These are phyloP conservation scores for Coemansia interrupta DNA, from an alignment of 192 early-diverging fungal species.

Conservation along the genomic window DNA sequence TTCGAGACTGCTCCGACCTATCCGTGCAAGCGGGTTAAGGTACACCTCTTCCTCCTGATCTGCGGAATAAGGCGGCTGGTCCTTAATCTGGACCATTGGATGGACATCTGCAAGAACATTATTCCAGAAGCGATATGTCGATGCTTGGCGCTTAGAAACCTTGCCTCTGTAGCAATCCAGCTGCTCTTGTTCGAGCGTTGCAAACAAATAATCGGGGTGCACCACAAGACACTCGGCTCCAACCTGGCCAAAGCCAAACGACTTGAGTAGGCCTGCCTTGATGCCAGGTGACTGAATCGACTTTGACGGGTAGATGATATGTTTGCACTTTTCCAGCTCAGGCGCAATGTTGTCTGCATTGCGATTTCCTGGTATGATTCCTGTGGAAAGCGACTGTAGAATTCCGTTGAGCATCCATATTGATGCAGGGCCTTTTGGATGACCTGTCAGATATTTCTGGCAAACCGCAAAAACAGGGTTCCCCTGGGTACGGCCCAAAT, in stretches of 20 bases:
- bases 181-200: constrained; percentile 9
- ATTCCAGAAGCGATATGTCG: constrained; percentile 32
- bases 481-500: constrained; percentile 85
- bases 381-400: constrained; percentile 76
- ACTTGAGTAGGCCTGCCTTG: constrained; percentile 64
- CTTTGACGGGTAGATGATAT: constrained; percentile 75
- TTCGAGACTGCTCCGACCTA: not conserved
- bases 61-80: constrained; percentile 22
- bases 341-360: constrained; percentile 58
- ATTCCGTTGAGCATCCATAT: constrained; percentile 93
- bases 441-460: constrained; percentile 93
- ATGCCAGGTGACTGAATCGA: constrained; percentile 65
- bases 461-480: constrained; percentile 76
- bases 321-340: constrained; percentile 69
- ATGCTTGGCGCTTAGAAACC: constrained; percentile 3
- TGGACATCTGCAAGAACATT: constrained; percentile 34
- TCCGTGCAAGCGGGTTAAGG: constrained; percentile 27
- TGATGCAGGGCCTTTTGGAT: constrained; percentile 86
- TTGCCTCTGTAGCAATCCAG: constrained; percentile 21
- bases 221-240: constrained; percentile 64
- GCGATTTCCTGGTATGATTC: constrained; percentile 89
- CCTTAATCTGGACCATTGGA: constrained; percentile 31
- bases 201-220: constrained; percentile 68
- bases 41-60: constrained; percentile 25
- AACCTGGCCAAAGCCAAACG: constrained; percentile 71